Evolutionary conservation across 2,329 filamentous ascomycete genomes (phyloP).

Genomic region (Alternaria dauci): DNA sequence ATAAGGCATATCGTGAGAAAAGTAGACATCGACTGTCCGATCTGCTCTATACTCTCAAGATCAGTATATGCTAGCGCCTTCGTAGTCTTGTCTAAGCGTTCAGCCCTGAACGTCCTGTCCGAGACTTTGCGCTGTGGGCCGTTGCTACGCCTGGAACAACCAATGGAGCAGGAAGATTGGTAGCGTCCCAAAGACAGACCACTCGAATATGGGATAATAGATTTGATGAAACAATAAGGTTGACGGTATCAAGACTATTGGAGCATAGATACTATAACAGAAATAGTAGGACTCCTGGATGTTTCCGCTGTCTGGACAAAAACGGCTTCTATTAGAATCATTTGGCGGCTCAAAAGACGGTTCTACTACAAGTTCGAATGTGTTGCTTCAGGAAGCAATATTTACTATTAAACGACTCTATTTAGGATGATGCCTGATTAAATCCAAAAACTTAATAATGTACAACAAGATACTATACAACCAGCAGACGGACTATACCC

Average conservation of each 20-base stretch:
- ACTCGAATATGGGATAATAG: neutral
- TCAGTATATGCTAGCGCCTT: neutral
- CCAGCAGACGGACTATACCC: neutral
- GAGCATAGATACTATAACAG: neutral
- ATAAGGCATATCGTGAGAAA: neutral
- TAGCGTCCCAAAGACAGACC: neutral
- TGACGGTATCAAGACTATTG: neutral
- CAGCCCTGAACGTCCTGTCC: neutral
- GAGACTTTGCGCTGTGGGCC: neutral
- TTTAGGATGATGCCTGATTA: neutral
- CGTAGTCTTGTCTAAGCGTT: neutral
- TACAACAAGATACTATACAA: neutral
- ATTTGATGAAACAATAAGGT: neutral
- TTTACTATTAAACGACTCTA: neutral
- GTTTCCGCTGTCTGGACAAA: neutral
- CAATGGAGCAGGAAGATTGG: neutral
- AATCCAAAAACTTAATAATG: neutral
- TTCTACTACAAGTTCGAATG: neutral
- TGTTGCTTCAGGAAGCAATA: neutral
- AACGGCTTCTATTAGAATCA: neutral
- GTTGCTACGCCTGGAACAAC: neutral
- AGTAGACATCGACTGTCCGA: neutral
- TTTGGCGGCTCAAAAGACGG: neutral
- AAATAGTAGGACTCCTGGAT: neutral
- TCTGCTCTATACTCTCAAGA: neutral